phyloP scores from a whole-genome alignment of 257 asterid species.

The Orobanche coerulescens region DNA sequence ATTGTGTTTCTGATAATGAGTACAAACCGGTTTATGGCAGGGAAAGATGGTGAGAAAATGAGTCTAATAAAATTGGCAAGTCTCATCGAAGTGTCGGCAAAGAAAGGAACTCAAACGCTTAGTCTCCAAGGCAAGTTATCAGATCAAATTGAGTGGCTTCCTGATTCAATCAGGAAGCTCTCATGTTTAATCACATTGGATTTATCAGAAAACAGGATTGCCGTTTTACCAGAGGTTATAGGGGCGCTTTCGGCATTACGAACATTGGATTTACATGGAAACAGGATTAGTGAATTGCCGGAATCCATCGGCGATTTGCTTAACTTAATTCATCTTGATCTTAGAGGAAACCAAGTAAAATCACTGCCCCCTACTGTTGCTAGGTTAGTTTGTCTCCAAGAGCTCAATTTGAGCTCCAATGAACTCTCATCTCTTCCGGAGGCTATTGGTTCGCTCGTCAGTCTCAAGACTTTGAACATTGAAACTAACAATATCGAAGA shows the following conservation, averaged over 20 bases:
- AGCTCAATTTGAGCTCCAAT: conserved; percentile 80
- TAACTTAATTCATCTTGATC: conserved; percentile 49
- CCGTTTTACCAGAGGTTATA: conserved; percentile 54
- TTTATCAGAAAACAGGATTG: conserved; percentile 70
- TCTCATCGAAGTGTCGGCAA: conserved; percentile 66
- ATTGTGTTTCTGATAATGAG: conserved; percentile 9
- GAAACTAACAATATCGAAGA: conserved; percentile 79
- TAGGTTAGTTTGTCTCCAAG: conserved; percentile 53
- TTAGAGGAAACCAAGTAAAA: conserved; percentile 63
- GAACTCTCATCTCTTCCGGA: conserved; percentile 58
- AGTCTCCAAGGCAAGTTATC: conserved; percentile 48
- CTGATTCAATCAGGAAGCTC: conserved; percentile 87
- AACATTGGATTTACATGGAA: conserved; percentile 55
- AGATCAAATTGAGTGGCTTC: conserved; percentile 90
- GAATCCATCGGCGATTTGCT: conserved; percentile 68
- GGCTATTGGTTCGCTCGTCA: conserved; percentile 59
- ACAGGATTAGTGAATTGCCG: conserved; percentile 52
- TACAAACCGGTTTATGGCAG: conserved; percentile 36
- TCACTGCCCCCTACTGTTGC: conserved; percentile 51
- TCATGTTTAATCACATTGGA: conserved; percentile 54
- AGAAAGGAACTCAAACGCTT: conserved; percentile 62
- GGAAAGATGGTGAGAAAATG: conserved; percentile 70
- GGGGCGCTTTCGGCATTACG: conserved; percentile 57
- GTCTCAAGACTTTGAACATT: conserved; percentile 49
- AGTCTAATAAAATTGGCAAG: conserved; percentile 77